A percentile compares a stretch with the other conserved stretches of the same genome.
Evolutionary conservation across 202 grass and related monocot genomes (phyloP).

Genomic region (Eragrostis tef): DNA sequence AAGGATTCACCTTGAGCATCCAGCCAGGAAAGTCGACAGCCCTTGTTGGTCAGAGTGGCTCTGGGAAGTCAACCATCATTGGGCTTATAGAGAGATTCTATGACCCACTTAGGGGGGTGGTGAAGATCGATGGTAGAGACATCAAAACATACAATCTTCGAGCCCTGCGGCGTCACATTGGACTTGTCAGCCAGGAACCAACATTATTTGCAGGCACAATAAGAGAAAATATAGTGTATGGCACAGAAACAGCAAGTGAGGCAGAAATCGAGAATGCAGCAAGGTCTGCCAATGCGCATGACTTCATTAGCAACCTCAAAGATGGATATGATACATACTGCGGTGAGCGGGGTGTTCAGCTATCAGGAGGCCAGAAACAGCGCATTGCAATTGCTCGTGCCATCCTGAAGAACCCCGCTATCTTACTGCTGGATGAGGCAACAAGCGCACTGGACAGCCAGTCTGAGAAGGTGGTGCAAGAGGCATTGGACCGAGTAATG

Average conservation of each 20-base stretch:
- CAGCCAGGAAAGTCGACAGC: constrained; percentile 81
- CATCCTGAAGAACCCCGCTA: constrained; percentile 84
- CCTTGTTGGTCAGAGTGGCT: constrained; percentile 93
- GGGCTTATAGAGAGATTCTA: constrained; percentile 93
- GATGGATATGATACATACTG: constrained; percentile 80
- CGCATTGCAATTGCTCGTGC: constrained; percentile 97
- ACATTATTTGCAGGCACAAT: constrained; percentile 80
- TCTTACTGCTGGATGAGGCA: constrained; percentile 87
- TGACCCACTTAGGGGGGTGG: constrained; percentile 67
- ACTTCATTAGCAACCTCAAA: constrained; percentile 89
- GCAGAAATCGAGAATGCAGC: constrained; percentile 80
- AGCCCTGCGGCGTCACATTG: constrained; percentile 69
- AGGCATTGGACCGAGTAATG: constrained; percentile 87
- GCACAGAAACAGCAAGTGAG: constrained; percentile 65
- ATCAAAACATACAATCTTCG: constrained; percentile 79
- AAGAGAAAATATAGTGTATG: constrained; percentile 81
- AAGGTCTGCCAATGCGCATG: constrained; percentile 79
- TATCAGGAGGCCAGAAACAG: constrained; percentile 94
- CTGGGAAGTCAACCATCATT: constrained; percentile 95
- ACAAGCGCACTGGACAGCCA: constrained; percentile 91
- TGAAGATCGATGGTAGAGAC: constrained; percentile 79
- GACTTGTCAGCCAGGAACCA: constrained; percentile 87
- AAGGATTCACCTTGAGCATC: constrained; percentile 77
- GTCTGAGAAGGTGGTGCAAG: constrained; percentile 89
- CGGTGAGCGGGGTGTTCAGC: constrained; percentile 80